These are phyloP conservation scores for Persicaria maculosa DNA, from an alignment of 148 eudicot genomes.

Conservation along the genomic window DNA sequence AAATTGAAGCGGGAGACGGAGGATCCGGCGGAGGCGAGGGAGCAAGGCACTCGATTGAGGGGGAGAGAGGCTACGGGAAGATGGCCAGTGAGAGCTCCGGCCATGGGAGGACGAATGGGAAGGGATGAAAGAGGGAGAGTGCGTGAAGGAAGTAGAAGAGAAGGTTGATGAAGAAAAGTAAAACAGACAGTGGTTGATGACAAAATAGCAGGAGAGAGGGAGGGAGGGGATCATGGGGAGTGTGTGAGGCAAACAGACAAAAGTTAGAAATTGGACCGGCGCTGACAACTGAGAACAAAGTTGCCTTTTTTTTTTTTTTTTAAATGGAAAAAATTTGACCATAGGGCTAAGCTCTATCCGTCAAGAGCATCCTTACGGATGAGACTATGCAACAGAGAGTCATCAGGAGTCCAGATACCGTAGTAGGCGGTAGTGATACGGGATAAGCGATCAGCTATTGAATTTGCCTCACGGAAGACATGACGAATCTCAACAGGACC, in stretches of 20 bases:
- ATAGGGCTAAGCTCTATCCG: too few species aligned
- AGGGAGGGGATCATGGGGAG: background rate
- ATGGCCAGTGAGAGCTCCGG: slow-evolving; percentile 3
- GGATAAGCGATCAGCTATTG: too few species aligned
- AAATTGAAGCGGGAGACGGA: background rate
- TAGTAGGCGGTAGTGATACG: too few species aligned
- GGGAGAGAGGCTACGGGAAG: slow-evolving; percentile 2
- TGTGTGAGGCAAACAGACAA: background rate
- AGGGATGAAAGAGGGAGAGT: background rate
- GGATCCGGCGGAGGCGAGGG: background rate
- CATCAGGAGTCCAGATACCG: too few species aligned
- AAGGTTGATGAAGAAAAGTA: background rate
- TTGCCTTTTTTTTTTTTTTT: too few species aligned
- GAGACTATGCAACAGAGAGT: too few species aligned
- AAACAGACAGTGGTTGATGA: background rate
- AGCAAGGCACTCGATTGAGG: background rate
- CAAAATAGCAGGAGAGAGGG: background rate
- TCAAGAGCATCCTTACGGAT: too few species aligned
- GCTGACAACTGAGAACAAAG: too few species aligned
- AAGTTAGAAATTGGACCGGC: too few species aligned
- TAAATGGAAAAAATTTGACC: too few species aligned
- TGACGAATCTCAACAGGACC: too few species aligned
- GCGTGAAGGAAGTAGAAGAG: slow-evolving; percentile 1
- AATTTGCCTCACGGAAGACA: too few species aligned
- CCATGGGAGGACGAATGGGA: background rate